phyloP scores from a whole-genome alignment of 495 filamentous ascomycete genomes.

The Tuber microsphaerosporum region DNA sequence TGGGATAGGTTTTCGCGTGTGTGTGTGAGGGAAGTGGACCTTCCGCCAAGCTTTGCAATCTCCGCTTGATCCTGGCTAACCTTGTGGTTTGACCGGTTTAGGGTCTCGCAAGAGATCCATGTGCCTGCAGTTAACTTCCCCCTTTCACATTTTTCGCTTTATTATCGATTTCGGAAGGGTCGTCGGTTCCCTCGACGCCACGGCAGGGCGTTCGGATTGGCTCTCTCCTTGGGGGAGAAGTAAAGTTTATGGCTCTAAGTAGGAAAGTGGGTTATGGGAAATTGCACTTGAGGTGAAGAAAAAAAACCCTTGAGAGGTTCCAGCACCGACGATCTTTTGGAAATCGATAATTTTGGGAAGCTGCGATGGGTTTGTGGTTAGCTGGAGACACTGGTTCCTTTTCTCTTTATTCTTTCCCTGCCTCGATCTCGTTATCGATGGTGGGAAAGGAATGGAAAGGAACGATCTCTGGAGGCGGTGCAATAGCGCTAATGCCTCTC shows the following conservation, averaged over 20 bases:
- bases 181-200: too few species aligned
- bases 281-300: too few species aligned
- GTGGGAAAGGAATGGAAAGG: constrained; percentile 15
- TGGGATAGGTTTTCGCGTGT: background rate
- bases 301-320: too few species aligned
- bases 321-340: too few species aligned
- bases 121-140: constrained; percentile 16
- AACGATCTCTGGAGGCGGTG: constrained; percentile 4
- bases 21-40: background rate
- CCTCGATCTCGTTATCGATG: constrained; percentile 6
- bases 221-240: too few species aligned
- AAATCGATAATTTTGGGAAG: constrained; percentile 1
- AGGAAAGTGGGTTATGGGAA: too few species aligned
- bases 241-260: too few species aligned
- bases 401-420: constrained; percentile 8
- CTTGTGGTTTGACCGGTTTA: constrained; percentile 11
- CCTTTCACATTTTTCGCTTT: constrained; percentile 26
- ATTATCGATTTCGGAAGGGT: too few species aligned
- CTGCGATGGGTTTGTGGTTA: constrained; percentile 14
- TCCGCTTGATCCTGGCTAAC: constrained; percentile 19
- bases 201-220: too few species aligned
- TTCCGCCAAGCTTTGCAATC: constrained; percentile 23
- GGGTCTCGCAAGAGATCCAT: background rate
- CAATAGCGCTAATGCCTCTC: background rate
- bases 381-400: constrained; percentile 3